Evolutionary conservation across 202 grass and related monocot species (phyloP), one percentile per base, ranked within the genome.

Genomic region (Saccharum hybrid): DNA sequence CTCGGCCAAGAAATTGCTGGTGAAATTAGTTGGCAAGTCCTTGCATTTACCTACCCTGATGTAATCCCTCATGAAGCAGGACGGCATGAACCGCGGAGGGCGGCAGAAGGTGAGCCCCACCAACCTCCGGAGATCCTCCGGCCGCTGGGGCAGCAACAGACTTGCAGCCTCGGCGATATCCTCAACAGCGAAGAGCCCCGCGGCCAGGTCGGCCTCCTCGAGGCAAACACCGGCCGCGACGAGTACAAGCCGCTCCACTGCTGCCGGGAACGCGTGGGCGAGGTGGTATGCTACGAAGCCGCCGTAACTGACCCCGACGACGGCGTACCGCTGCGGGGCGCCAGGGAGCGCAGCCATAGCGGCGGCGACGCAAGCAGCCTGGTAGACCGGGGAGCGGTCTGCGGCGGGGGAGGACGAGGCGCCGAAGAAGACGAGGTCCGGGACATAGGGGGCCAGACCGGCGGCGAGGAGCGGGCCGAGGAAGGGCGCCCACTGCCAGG

Each of bases 361-460:
- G 12, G 88, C 73, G 62, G 79, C 82, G 34, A 94, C 37, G 72
- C 79, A 94, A 60, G 76, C 26, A 74, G 94, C 91, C 82, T 97
- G 94, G 82, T 94, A 97, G 18, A 68, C 30, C 19, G 91, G 88
- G 7, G 94, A 93, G 43, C 92, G 87, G 36, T 94, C 92, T 22
- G 86, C 30, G 0, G 73, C 11, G 19, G 92, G 90, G 79, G 90
- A 87, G 41, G 75, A 8, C 37, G 94, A 97, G 34, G 67, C 82
- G 38, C 92, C 94, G 73, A 97, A 97, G 86, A 97, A 97, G 84
- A 97, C 33, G 68, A 97, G 90, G 81, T 97, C 92, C 14, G 95
- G 95, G 10, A 97, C 88, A 85, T 91, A 97, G 45, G 94, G 86
- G 68, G 88, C 92, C 80, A 98, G 91, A 6, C 95, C 95, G 43